These are phyloP conservation scores for Styphnolobium japonicum DNA, from an alignment of 306 rosid genomes.

Conservation along the genomic window DNA sequence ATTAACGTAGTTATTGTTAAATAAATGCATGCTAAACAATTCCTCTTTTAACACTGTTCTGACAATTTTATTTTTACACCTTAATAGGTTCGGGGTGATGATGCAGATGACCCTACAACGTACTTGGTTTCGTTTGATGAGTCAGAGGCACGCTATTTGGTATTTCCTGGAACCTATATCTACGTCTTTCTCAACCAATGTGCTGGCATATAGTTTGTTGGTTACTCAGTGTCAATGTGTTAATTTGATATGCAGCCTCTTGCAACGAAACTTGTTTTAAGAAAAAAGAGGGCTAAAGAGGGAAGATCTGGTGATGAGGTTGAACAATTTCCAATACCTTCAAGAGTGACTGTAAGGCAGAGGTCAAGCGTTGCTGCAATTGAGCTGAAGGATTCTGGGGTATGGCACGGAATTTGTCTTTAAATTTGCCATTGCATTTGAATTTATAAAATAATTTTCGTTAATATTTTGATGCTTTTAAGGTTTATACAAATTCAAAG, in stretches of 20 bases:
- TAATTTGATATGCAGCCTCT: conserved; percentile 73
- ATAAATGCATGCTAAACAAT: conserved; percentile 62
- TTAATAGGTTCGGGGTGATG: conserved; percentile 80
- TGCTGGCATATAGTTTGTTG: background rate
- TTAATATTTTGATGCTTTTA: conserved; percentile 27
- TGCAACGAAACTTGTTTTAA: conserved; percentile 81
- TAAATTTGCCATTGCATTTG: background rate
- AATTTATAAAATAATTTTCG: background rate
- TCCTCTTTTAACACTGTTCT: conserved; percentile 15
- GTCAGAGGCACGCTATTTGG: conserved; percentile 85
- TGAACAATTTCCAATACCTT: conserved; percentile 82
- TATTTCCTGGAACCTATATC: conserved; percentile 32
- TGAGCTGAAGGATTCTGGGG: conserved; percentile 81
- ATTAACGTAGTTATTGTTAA: conserved; percentile 17
- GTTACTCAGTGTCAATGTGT: background rate
- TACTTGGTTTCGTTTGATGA: conserved; percentile 87
- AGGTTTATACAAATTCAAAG: conserved; percentile 63
- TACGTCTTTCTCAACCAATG: background rate
- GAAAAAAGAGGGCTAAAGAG: conserved; percentile 92
- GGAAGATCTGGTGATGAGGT: conserved; percentile 82
- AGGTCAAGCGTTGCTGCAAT: conserved; percentile 70
- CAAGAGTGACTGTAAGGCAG: conserved; percentile 76
- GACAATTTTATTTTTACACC: conserved; percentile 1
- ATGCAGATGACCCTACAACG: conserved; percentile 77
- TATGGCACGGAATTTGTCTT: conserved; percentile 32